Evolutionary conservation across 805 yeast genomes (phyloP).

Genomic region (Saturnispora sekii): DNA sequence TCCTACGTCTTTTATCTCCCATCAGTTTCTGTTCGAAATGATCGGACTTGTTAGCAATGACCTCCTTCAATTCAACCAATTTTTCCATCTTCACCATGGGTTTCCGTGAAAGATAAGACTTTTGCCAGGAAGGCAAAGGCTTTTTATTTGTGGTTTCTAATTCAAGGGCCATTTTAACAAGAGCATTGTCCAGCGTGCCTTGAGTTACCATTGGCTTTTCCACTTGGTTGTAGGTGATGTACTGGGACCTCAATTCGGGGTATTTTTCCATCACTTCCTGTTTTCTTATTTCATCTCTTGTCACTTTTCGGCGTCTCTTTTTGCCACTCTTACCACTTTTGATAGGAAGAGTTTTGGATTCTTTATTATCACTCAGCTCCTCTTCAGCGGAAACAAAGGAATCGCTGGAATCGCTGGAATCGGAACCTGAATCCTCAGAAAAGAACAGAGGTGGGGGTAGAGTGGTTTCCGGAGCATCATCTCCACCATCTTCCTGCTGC

Average conservation of each 20-base stretch:
- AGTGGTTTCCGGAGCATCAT: background rate
- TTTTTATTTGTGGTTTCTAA: background rate
- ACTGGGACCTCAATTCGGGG: background rate
- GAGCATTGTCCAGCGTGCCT: background rate
- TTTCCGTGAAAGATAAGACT: background rate
- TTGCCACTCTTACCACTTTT: background rate
- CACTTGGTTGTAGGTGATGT: background rate
- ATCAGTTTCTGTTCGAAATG: slow-evolving; percentile 2
- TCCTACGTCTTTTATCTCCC: slow-evolving; percentile 1
- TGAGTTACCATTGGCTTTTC: background rate
- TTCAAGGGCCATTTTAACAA: background rate
- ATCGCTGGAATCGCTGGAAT: background rate
- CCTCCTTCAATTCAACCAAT: background rate
- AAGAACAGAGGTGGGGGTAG: no score
- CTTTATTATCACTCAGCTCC: background rate
- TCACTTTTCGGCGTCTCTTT: background rate
- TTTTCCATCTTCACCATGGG: slow-evolving; percentile 3
- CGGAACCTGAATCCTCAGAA: background rate
- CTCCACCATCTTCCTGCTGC: background rate
- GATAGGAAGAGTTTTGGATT: background rate
- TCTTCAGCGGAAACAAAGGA: slow-evolving; percentile 2
- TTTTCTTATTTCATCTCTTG: background rate
- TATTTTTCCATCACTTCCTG: background rate
- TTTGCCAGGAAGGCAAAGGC: slow-evolving; percentile 2
- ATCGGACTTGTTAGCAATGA: background rate